Conservation (phyloP, 2,329 filamentous ascomycete species). For the Tolypocladium cylindrosporum region DNA sequence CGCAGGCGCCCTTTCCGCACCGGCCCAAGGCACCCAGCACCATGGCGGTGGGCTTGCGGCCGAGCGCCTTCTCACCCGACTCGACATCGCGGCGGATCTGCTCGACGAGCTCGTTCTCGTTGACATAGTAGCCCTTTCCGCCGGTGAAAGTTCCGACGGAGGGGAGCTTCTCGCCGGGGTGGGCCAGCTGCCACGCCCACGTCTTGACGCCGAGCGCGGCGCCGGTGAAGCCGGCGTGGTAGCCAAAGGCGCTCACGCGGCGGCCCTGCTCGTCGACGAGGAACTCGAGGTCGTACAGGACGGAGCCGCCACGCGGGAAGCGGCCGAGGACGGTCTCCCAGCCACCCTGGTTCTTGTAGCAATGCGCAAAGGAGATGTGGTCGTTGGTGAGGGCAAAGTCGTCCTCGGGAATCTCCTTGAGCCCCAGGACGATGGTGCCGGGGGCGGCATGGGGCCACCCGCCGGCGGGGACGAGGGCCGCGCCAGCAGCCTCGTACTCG, state of each 20-base stretch:
- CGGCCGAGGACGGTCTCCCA: constrained; percentile 74
- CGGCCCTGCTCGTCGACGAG: constrained; percentile 62
- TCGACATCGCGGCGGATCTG: constrained; percentile 30
- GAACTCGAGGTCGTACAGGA: constrained; percentile 79
- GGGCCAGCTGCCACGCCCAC: constrained; percentile 73
- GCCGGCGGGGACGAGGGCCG: constrained; percentile 54
- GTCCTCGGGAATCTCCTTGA: constrained; percentile 73
- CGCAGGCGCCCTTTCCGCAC: constrained; percentile 76
- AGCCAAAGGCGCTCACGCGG: constrained; percentile 63
- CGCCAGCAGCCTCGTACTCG: constrained; percentile 54
- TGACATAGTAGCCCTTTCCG: constrained; percentile 56
- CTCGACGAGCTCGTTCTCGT: constrained; percentile 49
- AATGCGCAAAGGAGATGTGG: constrained; percentile 58
- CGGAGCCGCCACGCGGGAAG: constrained; percentile 53
- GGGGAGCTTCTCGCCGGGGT: constrained; percentile 58
- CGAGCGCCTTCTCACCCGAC: constrained; percentile 63
- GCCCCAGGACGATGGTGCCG: constrained; percentile 62
- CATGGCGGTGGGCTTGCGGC: constrained; percentile 61
- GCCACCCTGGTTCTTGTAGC: constrained; percentile 66
- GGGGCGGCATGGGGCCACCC: constrained; percentile 58
- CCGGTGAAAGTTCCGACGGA: constrained; percentile 19
- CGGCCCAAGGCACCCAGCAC: constrained; percentile 79
- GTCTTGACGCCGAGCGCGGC: constrained; percentile 66
- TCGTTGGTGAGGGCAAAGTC: constrained; percentile 34
- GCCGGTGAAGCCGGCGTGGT: constrained; percentile 67